A percentile compares a stretch with the other conserved stretches of the same genome.
These are phyloP conservation scores for Teratosphaeriaceae sp. DNA, from an alignment of 2,329 filamentous ascomycete genomes.

Conservation along the genomic window DNA sequence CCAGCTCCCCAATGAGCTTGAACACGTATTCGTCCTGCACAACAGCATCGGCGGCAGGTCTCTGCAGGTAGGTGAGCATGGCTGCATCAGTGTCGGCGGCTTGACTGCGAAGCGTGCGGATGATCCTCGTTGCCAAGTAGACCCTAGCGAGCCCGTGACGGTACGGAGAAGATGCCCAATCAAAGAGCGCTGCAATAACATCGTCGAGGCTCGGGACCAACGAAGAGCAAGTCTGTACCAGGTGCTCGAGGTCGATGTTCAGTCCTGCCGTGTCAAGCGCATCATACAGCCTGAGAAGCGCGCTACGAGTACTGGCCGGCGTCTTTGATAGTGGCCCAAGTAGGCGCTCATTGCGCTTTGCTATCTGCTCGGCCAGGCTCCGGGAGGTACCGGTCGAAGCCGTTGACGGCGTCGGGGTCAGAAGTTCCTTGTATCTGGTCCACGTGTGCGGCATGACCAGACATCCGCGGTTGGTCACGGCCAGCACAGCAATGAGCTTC, in stretches of 20 bases:
- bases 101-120: conserved; percentile 58
- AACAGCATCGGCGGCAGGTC: too few relatives aligned
- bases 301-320: conserved; percentile 55
- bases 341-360: conserved; percentile 45
- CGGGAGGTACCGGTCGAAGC: conserved; percentile 22
- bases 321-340: conserved; percentile 28
- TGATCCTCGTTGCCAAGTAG: conserved; percentile 65
- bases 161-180: conserved; percentile 80
- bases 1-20: conserved; percentile 72
- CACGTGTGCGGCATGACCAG: conserved; percentile 68
- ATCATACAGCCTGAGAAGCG: conserved; percentile 29
- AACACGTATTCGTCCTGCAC: conserved; percentile 53
- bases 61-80: conserved; percentile 59
- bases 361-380: conserved; percentile 39
- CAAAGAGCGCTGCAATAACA: conserved; percentile 60
- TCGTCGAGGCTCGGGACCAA: conserved; percentile 53
- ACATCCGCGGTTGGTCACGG: conserved; percentile 61
- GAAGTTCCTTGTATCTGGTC: conserved; percentile 55
- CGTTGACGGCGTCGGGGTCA: conserved; percentile 41
- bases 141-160: conserved; percentile 66
- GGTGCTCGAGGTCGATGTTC: conserved; percentile 45
- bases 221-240: conserved; percentile 57
- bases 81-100: conserved; percentile 62
- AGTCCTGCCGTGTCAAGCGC: conserved; percentile 24
- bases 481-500: conserved; percentile 49